Conservation (phyloP, 352 stramenopile genomes). For the Globisporangium middletonii region DNA sequence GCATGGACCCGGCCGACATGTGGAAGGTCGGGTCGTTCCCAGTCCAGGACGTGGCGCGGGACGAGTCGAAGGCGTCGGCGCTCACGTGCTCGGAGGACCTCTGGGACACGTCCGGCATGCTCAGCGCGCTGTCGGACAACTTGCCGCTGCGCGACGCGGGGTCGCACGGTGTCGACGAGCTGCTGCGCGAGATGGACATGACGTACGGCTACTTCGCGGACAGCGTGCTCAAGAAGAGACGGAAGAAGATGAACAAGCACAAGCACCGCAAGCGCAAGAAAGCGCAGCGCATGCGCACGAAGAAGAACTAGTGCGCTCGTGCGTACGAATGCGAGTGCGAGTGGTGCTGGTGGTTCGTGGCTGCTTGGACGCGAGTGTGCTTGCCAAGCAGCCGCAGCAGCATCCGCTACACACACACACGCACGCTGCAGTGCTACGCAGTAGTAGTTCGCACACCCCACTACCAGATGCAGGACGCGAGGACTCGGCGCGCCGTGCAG, state of each 20-base stretch:
- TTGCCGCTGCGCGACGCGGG: conserved; percentile 48
- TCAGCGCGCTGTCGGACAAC: conserved; percentile 57
- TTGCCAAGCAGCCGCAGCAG: no score
- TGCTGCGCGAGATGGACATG: conserved; percentile 58
- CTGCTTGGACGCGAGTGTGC: no score
- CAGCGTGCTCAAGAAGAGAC: conserved; percentile 86
- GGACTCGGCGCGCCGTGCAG: no score
- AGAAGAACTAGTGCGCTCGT: conserved; percentile 70
- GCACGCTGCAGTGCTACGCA: no score
- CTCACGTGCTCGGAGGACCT: conserved; percentile 47
- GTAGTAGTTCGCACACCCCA: no score
- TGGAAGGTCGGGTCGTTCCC: conserved; percentile 78
- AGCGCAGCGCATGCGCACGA: conserved; percentile 82
- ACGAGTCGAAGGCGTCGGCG: conserved; percentile 14
- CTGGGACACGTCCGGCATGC: conserved; percentile 79
- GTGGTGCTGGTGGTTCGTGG: neutral
- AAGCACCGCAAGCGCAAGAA: conserved; percentile 90
- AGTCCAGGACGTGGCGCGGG: conserved; percentile 21
- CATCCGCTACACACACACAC: no score
- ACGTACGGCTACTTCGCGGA: conserved; percentile 65
- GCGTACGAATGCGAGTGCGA: no score
- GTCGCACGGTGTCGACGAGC: conserved; percentile 35
- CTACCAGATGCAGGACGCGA: no score
- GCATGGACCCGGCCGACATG: conserved; percentile 50
- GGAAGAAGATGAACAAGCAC: conserved; percentile 94